Percentiles rank a stretch among this genome's conserved stretches.
Evolutionary conservation across 1,139 yeast genomes (phyloP).

Genomic region (Suhomyces bolitotheri): DNA sequence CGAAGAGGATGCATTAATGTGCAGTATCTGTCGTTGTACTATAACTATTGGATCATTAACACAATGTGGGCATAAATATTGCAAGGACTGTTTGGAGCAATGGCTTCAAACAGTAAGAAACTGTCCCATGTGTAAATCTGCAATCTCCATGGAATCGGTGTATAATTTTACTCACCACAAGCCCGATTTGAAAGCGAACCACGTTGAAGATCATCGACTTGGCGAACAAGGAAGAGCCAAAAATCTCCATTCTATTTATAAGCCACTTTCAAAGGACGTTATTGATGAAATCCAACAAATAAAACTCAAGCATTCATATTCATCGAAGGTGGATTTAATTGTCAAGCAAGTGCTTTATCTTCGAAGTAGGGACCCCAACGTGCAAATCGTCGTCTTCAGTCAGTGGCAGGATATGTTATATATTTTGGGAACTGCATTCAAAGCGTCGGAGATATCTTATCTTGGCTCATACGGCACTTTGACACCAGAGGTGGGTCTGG

Average conservation of each 20-base stretch:
- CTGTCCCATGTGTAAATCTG: constrained; percentile 80
- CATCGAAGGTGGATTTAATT: constrained; percentile 84
- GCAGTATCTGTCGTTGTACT: constrained; percentile 74
- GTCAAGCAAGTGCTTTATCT: constrained; percentile 70
- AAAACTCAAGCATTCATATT: constrained; percentile 54
- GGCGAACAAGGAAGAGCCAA: constrained; percentile 16
- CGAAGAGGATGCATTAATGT: constrained; percentile 40
- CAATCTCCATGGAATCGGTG: constrained; percentile 45
- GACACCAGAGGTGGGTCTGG: constrained; percentile 34
- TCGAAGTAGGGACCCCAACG: constrained; percentile 55
- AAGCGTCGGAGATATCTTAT: constrained; percentile 54
- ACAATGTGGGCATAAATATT: constrained; percentile 87
- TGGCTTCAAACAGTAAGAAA: constrained; percentile 60
- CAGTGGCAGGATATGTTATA: constrained; percentile 81
- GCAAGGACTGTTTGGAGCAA: constrained; percentile 69
- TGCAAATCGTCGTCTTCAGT: constrained; percentile 82
- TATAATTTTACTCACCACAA: constrained; percentile 58
- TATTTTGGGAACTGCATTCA: constrained; percentile 67
- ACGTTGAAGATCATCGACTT: constrained; percentile 29
- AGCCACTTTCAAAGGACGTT: constrained; percentile 42
- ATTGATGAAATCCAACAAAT: constrained; percentile 48
- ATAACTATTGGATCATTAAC: constrained; percentile 78
- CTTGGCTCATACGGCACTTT: constrained; percentile 44
- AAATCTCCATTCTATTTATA: constrained; percentile 49
- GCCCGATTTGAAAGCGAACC: constrained; percentile 49